These are phyloP conservation scores for Penicillium paneum DNA, from an alignment of 2,329 filamentous ascomycete species.

Conservation along the genomic window DNA sequence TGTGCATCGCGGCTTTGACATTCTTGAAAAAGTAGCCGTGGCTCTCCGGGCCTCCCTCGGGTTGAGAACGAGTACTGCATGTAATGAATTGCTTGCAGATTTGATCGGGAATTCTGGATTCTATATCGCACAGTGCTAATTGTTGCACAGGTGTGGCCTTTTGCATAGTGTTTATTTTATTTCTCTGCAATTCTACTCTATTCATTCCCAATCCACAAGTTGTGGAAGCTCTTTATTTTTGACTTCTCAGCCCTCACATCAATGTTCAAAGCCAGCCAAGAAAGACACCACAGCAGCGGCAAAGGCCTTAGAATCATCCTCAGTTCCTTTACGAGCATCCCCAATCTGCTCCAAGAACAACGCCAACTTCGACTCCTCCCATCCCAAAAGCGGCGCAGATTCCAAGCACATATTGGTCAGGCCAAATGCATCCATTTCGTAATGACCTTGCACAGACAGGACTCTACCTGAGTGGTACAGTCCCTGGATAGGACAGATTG, in stretches of 20 bases:
- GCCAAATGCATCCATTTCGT: conserved; percentile 26
- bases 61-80: not conserved
- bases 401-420: conserved; percentile 25
- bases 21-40: conserved; percentile 26
- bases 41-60: not conserved
- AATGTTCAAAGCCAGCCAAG: conserved; percentile 20
- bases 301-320: conserved; percentile 24
- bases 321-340: conserved; percentile 17
- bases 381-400: conserved; percentile 20
- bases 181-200: not conserved
- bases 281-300: conserved; percentile 25
- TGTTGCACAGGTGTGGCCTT: not conserved
- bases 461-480: conserved; percentile 24
- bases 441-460: conserved; percentile 25
- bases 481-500: conserved; percentile 25
- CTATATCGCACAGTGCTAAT: not conserved
- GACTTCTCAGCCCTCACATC: not conserved
- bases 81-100: not conserved
- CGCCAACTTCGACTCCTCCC: conserved; percentile 25
- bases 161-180: not conserved
- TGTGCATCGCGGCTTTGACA: conserved; percentile 52
- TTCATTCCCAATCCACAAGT: not conserved
- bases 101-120: not conserved
- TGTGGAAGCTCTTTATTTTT: not conserved
- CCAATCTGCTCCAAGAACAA: conserved; percentile 25